Evolutionary conservation across 345 rosid species (phyloP), one percentile per base, ranked within the genome.

Genomic region (Anastatica hierochuntica): DNA sequence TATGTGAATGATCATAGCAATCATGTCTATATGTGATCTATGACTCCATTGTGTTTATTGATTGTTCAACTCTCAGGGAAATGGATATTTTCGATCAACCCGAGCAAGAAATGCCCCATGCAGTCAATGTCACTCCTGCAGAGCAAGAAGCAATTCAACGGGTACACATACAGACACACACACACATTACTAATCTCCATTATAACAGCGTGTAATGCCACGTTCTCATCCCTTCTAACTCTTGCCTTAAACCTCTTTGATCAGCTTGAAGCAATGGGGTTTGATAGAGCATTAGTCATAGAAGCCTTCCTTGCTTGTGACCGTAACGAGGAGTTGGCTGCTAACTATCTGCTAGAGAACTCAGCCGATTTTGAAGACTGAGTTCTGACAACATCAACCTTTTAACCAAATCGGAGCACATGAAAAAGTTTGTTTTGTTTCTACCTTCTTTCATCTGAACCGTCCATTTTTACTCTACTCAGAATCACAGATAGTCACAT

Each of bases 221-320:
- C n/a, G n/a, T n/a, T n/a, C n/a, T n/a, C 34, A 31, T 18, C 48
- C 42, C 29, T n/a, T 54, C 5, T 45, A 42, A 54, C n/a, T n/a
- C n/a, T n/a, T n/a, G n/a, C n/a, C n/a, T n/a, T n/a, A n/a, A n/a
- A n/a, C n/a, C n/a, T n/a, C n/a, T n/a, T n/a, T n/a, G n/a, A n/a
- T n/a, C 56, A 92, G 98, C 89, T 94, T 0, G 95, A 85, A 74
- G 95, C 87, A 49, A 80, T 94, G 97, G 99, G 99, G 60, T 94
- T 94, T 17, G 97, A 88, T 34, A 81, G 97, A 73, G 85, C 82
- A 42, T 84, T 76, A 7, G 99, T 85, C 13, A 81, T 94, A 15
- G 99, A 94, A 77, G 95, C 99, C 12, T 94, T 88, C 82, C 79
- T 94, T 49, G 99, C 99, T 13, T 94, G 99, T 24, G 99, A 94